Conservation (phyloP, 129 eudicot genomes). For the Tagetes erecta region DNA sequence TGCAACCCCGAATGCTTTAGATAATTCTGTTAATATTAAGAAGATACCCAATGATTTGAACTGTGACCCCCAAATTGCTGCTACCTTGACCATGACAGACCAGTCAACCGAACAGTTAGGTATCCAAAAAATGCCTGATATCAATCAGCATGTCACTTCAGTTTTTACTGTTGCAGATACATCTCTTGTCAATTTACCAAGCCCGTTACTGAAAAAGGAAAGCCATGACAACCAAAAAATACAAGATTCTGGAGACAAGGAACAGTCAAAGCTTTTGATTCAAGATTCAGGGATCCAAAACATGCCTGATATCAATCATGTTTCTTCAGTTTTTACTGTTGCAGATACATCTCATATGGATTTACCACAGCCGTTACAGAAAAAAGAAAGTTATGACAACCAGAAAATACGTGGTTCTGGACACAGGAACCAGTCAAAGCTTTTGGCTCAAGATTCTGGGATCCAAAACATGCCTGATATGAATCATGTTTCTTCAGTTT, state of each 20-base stretch:
- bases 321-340: constrained; percentile 32
- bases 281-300: constrained; percentile 23
- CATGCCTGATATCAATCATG: constrained; percentile 30
- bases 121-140: constrained; percentile 27
- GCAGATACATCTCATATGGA: constrained; percentile 28
- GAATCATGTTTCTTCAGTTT: too few species aligned
- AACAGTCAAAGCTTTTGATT: constrained; percentile 27
- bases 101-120: constrained; percentile 12
- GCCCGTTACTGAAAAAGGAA: constrained; percentile 41
- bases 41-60: constrained; percentile 36
- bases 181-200: constrained; percentile 42
- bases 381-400: constrained; percentile 32
- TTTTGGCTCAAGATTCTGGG: too few species aligned
- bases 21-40: constrained; percentile 37
- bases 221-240: constrained; percentile 28
- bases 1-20: constrained; percentile 28
- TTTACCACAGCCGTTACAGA: constrained; percentile 26
- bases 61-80: constrained; percentile 29
- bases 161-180: constrained; percentile 34
- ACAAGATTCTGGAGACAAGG: constrained; percentile 37
- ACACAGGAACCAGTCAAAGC: too few species aligned
- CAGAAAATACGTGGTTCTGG: background rate
- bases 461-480: too few species aligned
- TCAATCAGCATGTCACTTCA: constrained; percentile 34
- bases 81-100: constrained; percentile 14